Base-by-base conservation (phyloP, 2,329 filamentous ascomycete genomes). In the Plectosphaerella plurivora region DNA sequence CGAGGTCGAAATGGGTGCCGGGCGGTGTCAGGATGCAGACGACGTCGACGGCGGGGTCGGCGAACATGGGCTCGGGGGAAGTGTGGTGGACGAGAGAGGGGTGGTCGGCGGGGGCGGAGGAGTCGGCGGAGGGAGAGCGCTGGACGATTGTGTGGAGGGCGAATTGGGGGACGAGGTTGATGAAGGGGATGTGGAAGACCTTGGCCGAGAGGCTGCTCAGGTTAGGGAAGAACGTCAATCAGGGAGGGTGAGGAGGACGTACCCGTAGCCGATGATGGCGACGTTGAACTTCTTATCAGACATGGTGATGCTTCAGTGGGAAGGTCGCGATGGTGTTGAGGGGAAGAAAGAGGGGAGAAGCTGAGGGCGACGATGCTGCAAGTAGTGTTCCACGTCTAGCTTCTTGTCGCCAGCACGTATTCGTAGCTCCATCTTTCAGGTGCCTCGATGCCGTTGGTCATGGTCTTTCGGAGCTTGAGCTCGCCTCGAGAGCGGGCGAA, bases 161-260 rank as follows among this genome's bases (percentile, higher is more conserved):
- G 65, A 91, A 78, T 51, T 81, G 73, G 7, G 84, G 76, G 0
- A 86, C 82, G 28, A 78, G 77, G 50, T 74, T 73, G 69, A 94
- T 79, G 70, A 91, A 88, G 56, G 89, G 89, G 64, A 93, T 91
- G 69, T 94, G 89, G 72, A 93, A 94, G 71, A 88, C 77, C 65
- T 91, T 92, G 69, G 89, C 89, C 2, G 80, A 83, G 49, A 79
- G 63, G 65, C 79, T 82, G 52, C 35, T 22, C 11, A 12, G 28
- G 42, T 47, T 42, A 53, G 50, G 14, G 41, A 41, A 12, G 24
- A 28, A 42, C 5, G 45, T 50, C 16, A 37, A 53, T 47, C 33
- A 41, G 37, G 16, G 48, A 45, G 45, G 41, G 50, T 28, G 16
- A 20, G 20, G 15, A 16, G n/a, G 14, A 55, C 71, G 63, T 66